Conservation (phyloP, 202 grass and related monocot genomes). For the Hordeum pubiflorum region DNA sequence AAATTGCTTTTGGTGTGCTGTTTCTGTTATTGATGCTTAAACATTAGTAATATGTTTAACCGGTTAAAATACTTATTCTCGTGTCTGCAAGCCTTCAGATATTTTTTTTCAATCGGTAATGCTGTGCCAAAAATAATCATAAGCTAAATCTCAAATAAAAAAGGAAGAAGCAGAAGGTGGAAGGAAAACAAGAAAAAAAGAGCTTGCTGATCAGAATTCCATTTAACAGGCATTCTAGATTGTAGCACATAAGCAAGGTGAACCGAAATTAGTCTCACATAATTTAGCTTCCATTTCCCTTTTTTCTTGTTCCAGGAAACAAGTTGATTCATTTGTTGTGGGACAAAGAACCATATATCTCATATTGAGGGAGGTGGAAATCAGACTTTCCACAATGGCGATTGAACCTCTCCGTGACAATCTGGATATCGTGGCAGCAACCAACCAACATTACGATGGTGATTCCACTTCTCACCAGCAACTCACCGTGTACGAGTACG, state of each 20-base stretch:
- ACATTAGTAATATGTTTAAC: too few relatives aligned
- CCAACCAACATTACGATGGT: not conserved
- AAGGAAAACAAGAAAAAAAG: not conserved
- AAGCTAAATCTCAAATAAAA: not conserved
- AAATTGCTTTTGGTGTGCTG: not conserved
- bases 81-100: not conserved
- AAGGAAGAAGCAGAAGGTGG: not conserved
- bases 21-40: not conserved
- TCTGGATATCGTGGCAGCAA: not conserved
- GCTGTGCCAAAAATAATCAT: not conserved
- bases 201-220: not conserved
- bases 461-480: constrained; percentile 21
- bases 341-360: not conserved
- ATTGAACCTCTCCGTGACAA: not conserved
- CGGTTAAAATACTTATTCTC: too few relatives aligned
- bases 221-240: not conserved
- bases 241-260: too few relatives aligned
- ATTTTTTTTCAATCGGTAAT: not conserved
- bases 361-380: not conserved
- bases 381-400: not conserved
- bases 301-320: not conserved
- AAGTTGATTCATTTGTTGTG: not conserved
- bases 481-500: not conserved
- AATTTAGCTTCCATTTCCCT: not conserved
- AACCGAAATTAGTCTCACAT: not conserved